Evolutionary conservation across 192 early-diverging fungal species (phyloP).

Genomic region (Backusella parvicylindrica): DNA sequence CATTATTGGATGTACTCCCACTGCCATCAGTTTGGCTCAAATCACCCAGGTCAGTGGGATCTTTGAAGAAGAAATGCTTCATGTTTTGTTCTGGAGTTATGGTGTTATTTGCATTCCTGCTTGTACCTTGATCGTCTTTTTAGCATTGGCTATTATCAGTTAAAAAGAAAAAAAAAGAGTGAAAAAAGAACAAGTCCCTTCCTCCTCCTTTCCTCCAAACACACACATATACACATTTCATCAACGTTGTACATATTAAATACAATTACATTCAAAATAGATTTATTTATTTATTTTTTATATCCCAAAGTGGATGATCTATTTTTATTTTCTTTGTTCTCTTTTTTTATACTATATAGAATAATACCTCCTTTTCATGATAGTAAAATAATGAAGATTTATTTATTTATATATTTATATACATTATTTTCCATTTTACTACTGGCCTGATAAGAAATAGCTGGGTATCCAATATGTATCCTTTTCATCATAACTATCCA

Average conservation of each 20-base stretch:
- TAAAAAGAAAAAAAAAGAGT: not conserved
- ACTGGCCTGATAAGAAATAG: constrained; percentile 40
- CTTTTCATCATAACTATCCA: constrained; percentile 57
- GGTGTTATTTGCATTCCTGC: constrained; percentile 42
- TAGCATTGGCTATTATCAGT: constrained; percentile 16
- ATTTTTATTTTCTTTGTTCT: not conserved
- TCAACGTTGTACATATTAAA: not conserved
- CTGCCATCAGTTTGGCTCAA: constrained; percentile 71
- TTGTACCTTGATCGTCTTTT: constrained; percentile 22
- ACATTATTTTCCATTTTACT: not conserved
- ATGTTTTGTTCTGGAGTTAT: constrained; percentile 69
- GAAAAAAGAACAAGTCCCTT: not conserved
- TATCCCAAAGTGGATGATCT: not conserved
- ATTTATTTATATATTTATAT: not conserved
- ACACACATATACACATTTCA: no score
- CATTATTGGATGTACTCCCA: constrained; percentile 60
- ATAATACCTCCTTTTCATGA: not conserved
- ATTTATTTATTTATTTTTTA: no score
- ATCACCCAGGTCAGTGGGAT: constrained; percentile 65
- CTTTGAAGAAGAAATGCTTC: constrained; percentile 66
- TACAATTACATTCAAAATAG: not conserved
- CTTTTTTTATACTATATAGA: not conserved
- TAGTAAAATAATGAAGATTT: not conserved
- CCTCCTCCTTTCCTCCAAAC: no score
- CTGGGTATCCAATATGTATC: constrained; percentile 56